phyloP scores from a whole-genome alignment of 2,329 filamentous ascomycete species.

The Trichoderma sp. region DNA sequence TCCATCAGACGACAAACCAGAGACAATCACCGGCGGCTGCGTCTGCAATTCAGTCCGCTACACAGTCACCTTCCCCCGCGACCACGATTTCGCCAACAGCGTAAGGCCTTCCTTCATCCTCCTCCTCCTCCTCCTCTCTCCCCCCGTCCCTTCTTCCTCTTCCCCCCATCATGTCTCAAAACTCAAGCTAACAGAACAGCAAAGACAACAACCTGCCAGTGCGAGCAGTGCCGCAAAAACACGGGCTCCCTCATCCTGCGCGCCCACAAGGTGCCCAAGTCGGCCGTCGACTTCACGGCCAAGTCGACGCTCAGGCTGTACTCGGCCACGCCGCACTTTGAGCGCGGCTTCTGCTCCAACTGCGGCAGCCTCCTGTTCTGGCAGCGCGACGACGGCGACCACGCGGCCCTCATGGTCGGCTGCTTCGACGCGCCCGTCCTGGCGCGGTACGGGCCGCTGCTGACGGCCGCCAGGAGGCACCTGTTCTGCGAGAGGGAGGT shows the following conservation, averaged over 20 bases:
- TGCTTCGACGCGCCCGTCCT: slow-evolving; percentile 51
- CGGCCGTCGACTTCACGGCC: slow-evolving; percentile 42
- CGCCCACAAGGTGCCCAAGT: slow-evolving; percentile 44
- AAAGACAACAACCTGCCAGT: slow-evolving; percentile 55
- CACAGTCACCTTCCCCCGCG: slow-evolving; percentile 48
- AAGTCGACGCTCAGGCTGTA: slow-evolving; percentile 44
- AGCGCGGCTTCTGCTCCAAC: slow-evolving; percentile 52
- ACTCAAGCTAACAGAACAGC: no score
- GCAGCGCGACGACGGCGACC: slow-evolving; percentile 39
- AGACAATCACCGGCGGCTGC: slow-evolving; percentile 53
- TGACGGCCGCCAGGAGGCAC: slow-evolving; percentile 46
- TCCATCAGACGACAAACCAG: slow-evolving; percentile 36
- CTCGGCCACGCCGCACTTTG: slow-evolving; percentile 43
- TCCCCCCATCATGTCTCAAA: background rate
- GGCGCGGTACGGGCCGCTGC: slow-evolving; percentile 42
- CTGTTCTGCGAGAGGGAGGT: slow-evolving; percentile 51
- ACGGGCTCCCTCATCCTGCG: slow-evolving; percentile 51
- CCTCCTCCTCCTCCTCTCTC: background rate
- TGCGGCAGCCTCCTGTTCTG: slow-evolving; percentile 57
- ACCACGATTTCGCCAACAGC: slow-evolving; percentile 48
- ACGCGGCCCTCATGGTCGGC: slow-evolving; percentile 46
- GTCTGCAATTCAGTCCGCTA: slow-evolving; percentile 55
- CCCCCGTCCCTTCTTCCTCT: background rate
- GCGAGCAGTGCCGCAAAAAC: slow-evolving; percentile 57
- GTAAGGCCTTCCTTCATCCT: slow-evolving; percentile 33